Base-by-base conservation (phyloP, 1,139 yeast species). In the Taphrina flavorubra region DNA sequence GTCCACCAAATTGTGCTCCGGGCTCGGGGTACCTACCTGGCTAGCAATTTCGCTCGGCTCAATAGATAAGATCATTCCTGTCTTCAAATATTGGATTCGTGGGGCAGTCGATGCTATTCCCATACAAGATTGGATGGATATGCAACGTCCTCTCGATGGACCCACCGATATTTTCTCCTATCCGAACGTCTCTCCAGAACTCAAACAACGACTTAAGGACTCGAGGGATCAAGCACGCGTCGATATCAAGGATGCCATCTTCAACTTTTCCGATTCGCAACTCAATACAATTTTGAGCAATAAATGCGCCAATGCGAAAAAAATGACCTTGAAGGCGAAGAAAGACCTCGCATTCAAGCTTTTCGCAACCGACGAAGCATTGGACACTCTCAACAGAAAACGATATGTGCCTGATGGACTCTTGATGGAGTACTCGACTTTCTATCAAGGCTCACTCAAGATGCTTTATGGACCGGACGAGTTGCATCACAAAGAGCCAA, bases 321-420 rank as follows among this genome's bases (percentile, higher is more conserved):
- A 34, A 31, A 63, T 63, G 67, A 42, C 61, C 6, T 46, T 55
- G 40, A 55, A 53, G 20, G 60, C 55, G 18, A 63, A 63, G 61
- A 56, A 57, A 36, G 67, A 63, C 36, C 31, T 55, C 61, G 67
- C 67, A 4, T 57, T 63, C 56, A 53, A 55, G 47, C 46, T 63
- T 14, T 63, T 63, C 36, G 67, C 67, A 6, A 63, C 60, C 16
- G 67, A 63, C 37, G 67, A 63, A 16, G 67, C 67, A 36, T 39
- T 63, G 6, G 67, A 63, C 37, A 42, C 67, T 16, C 47, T 63
- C 6, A 63, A 63, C 39, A 46, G 67, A 13, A 63, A 63, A 46
- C 60, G 61, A 6, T 63, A 55, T 46, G 67, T 63, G 20, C 67
- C 67, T 5, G 67, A 63, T 44, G 67, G 67, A 13, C 61, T 63